A percentile compares a stretch with the other conserved stretches of the same genome.
Conservation (phyloP, 1,284 basidiomycete genomes). For the Pisolithus thermaeus region DNA sequence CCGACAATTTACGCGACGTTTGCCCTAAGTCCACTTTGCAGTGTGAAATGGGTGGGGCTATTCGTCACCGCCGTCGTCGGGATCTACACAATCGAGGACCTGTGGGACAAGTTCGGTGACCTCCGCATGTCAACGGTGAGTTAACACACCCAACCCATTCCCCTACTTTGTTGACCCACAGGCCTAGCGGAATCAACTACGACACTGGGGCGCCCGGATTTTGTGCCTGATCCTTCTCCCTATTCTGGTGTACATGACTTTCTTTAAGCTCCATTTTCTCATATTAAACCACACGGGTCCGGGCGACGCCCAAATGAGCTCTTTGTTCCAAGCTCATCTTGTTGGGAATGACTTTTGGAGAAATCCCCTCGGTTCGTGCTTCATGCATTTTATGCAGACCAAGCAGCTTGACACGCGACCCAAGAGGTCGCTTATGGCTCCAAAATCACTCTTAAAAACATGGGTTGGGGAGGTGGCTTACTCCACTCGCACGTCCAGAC, state of each 20-base stretch:
- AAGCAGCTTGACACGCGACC: conserved; percentile 1
- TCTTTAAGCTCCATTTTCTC: conserved; percentile 95
- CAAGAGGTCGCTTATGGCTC: conserved; percentile 89
- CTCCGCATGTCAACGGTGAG: conserved; percentile 84
- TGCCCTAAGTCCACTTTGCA: conserved; percentile 24
- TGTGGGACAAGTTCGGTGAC: conserved; percentile 99
- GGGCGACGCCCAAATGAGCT: conserved; percentile 98
- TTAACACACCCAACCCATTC: conserved; percentile 9
- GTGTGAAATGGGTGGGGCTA: conserved; percentile 95
- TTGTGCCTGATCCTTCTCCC: conserved; percentile 87
- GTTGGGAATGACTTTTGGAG: conserved; percentile 88
- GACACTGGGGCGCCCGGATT: conserved; percentile 89
- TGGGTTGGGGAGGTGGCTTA: conserved; percentile 95
- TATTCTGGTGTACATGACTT: conserved; percentile 86
- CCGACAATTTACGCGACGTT: neutral
- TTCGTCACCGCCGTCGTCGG: conserved; percentile 95
- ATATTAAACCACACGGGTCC: conserved; percentile 92
- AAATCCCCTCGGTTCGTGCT: conserved; percentile 73
- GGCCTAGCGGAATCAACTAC: conserved; percentile 69
- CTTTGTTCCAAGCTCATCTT: conserved; percentile 96
- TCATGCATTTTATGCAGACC: neutral
- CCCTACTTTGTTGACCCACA: conserved; percentile 6
- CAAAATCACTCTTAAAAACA: conserved; percentile 92
- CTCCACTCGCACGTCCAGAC: conserved; percentile 96
- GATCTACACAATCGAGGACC: conserved; percentile 93